phyloP scores from a whole-genome alignment of 2,329 filamentous ascomycete genomes.

The Pseudogymnoascus sp. region DNA sequence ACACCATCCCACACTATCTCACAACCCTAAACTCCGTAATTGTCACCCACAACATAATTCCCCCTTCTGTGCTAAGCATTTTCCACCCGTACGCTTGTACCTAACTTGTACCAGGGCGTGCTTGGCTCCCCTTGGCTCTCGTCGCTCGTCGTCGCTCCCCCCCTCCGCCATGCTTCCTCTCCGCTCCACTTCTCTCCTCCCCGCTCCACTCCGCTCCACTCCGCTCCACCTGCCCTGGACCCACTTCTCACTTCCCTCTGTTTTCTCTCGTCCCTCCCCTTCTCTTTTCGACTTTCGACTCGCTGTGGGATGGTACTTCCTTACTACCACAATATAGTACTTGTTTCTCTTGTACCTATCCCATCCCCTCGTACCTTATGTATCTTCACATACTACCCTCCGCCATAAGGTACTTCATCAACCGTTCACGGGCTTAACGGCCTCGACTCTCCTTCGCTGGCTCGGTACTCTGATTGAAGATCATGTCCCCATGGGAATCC shows the following conservation, averaged over 20 bases:
- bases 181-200: neutral
- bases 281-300: neutral
- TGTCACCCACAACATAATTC: neutral
- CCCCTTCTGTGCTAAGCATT: neutral
- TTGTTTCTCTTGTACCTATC: neutral
- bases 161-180: neutral
- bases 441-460: neutral
- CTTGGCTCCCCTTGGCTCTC: neutral
- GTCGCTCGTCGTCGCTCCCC: neutral
- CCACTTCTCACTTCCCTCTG: neutral
- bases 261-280: neutral
- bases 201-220: neutral
- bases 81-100: neutral
- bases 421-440: neutral
- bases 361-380: neutral
- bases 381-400: neutral
- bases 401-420: neutral
- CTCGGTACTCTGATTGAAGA: neutral
- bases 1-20: no score
- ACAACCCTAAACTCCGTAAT: neutral
- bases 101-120: neutral
- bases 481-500: neutral
- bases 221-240: neutral
- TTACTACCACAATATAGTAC: neutral
- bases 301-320: neutral